Base-by-base conservation (phyloP, 148 eudicot genomes). In the Chenopodium album region DNA sequence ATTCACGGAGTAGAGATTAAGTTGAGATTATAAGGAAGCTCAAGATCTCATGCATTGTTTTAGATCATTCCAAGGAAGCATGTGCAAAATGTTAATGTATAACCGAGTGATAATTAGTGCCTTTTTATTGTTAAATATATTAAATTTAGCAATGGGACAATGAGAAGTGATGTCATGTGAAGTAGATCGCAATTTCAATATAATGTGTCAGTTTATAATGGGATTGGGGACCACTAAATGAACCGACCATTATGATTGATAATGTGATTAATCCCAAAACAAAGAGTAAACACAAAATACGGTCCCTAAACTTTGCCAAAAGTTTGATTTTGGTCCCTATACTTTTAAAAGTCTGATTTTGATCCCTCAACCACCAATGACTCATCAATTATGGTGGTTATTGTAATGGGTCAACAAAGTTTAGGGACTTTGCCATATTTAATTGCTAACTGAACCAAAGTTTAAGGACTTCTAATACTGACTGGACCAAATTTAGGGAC, bases 171-270 rank as follows among this genome's bases (percentile, higher is more conserved):
- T 69, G 46, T 83, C 85, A 83, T 78, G 85, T 83, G 84, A 77
- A 76, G 11, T 76, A 83, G 78, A 78, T 83, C 81, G 32, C 78
- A 78, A 11, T 9, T 29, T 72, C 50, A 56, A 59, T 47, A 59
- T 46, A 71, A 3, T 65, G 59, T 82, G 76, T 82, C 80, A 68
- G 69, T 76, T 60, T 76, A 22, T 59, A 78, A 78, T 64, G 71
- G 69, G 47, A 10, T 73, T 73, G 82, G 85, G 79, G 11, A 79
- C 85, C 79, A 78, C 75, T 10, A 7, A 11, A 78, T 83, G 54
- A 78, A 73, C 85, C 85, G 69, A 83, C 85, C 85, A 83, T 83
- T 83, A 78, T 83, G 73, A 78, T 83, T 83, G 73, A 83, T 78
- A 78, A 71, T 77, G 12, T 74, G 29, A 81, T 77, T 71, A 71